phyloP scores from a whole-genome alignment of 2,329 filamentous ascomycete genomes.

The Aspergillus nomiae region DNA sequence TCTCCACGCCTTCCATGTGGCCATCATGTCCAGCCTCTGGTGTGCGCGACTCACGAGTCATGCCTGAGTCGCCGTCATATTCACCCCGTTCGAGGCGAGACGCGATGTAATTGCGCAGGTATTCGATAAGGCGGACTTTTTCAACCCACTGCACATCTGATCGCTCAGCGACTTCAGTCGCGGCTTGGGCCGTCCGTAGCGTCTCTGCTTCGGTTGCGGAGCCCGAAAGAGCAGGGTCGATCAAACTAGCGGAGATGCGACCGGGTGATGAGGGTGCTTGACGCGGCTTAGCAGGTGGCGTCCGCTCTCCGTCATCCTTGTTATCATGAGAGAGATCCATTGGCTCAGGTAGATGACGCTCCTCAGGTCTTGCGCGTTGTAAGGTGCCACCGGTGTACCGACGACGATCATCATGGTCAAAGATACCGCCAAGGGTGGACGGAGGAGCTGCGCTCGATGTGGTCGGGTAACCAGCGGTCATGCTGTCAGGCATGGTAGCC shows the following conservation, averaged over 20 bases:
- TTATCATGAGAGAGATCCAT: slow-evolving; percentile 41
- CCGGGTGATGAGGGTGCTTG: slow-evolving; percentile 19
- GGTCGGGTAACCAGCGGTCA: slow-evolving; percentile 52
- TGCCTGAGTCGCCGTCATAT: slow-evolving; percentile 37
- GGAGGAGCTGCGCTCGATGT: slow-evolving; percentile 60
- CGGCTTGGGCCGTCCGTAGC: slow-evolving; percentile 39
- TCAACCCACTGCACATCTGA: slow-evolving; percentile 62
- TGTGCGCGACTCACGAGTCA: slow-evolving; percentile 13
- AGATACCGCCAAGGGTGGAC: slow-evolving; percentile 61
- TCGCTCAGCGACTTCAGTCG: slow-evolving; percentile 43
- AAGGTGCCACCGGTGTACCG: slow-evolving; percentile 64
- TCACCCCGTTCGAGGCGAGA: slow-evolving; percentile 57
- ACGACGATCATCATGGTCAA: slow-evolving; percentile 62
- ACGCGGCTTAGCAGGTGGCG: slow-evolving; percentile 33
- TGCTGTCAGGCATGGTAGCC: slow-evolving; percentile 59
- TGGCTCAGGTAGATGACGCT: slow-evolving; percentile 31
- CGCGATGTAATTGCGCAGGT: slow-evolving; percentile 59
- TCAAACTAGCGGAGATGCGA: slow-evolving; percentile 40
- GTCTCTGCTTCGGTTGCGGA: slow-evolving; percentile 34
- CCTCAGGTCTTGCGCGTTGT: slow-evolving; percentile 54
- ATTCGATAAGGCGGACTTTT: slow-evolving; percentile 65
- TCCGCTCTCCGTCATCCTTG: slow-evolving; percentile 35
- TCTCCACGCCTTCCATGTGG: slow-evolving; percentile 40
- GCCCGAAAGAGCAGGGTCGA: slow-evolving; percentile 46
- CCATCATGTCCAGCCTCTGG: slow-evolving; percentile 22